Evolutionary conservation across 2,329 filamentous ascomycete genomes (phyloP).

Genomic region (Lachnellula willkommii): DNA sequence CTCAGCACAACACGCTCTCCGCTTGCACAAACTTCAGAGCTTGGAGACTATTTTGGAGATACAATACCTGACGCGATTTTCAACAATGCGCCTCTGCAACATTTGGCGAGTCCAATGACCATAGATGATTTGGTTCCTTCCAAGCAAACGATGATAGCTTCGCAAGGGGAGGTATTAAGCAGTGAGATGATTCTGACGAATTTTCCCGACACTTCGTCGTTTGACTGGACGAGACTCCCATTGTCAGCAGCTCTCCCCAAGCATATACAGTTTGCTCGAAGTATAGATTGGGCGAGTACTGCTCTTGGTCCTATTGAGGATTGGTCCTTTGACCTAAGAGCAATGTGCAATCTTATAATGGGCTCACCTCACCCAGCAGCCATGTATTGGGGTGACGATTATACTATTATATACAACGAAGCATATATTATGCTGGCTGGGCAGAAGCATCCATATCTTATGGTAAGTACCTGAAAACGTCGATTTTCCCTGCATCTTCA

Average conservation of each 20-base stretch:
- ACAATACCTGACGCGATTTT: background rate
- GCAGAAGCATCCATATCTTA: conserved; percentile 68
- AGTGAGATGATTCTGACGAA: conserved; percentile 11
- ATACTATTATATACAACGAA: conserved; percentile 67
- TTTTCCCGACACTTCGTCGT: conserved; percentile 35
- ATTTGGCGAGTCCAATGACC: conserved; percentile 1
- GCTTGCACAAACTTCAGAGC: conserved; percentile 13
- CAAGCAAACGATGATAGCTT: conserved; percentile 17
- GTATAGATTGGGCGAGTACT: conserved; percentile 68
- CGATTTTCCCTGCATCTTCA: background rate
- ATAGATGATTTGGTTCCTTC: conserved; percentile 6
- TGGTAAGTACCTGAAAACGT: conserved; percentile 38
- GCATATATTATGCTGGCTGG: conserved; percentile 67
- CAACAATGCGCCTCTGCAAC: conserved; percentile 1
- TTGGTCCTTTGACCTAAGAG: conserved; percentile 67
- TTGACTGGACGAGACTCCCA: conserved; percentile 69
- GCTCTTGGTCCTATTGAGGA: conserved; percentile 68
- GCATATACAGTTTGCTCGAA: conserved; percentile 69
- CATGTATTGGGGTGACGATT: conserved; percentile 73
- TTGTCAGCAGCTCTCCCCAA: conserved; percentile 56
- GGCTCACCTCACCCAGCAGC: conserved; percentile 68
- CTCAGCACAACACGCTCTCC: conserved; percentile 10
- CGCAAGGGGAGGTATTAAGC: conserved; percentile 8
- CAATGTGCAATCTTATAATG: conserved; percentile 80
- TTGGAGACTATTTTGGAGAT: conserved; percentile 29